Conservation (phyloP, 2,329 filamentous ascomycete genomes). For the Exophiala oligosperma region DNA sequence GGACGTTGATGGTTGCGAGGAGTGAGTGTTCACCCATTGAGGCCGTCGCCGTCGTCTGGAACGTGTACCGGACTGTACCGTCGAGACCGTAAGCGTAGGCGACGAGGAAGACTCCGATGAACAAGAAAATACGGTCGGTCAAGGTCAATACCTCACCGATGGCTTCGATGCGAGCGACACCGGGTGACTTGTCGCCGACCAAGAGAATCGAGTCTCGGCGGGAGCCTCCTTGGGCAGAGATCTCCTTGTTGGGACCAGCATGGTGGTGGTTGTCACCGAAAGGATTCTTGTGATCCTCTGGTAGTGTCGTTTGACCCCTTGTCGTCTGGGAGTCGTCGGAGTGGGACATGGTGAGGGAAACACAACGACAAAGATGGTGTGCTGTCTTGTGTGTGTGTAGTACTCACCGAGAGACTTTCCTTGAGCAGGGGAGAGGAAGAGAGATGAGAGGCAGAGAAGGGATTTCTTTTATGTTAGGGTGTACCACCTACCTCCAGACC, state of each 20-base stretch:
- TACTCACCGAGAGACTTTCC: no score
- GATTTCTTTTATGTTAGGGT: no score
- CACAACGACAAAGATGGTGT: no score
- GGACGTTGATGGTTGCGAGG: constrained; percentile 59
- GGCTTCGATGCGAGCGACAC: constrained; percentile 61
- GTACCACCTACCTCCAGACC: no score
- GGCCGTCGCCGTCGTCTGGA: constrained; percentile 54
- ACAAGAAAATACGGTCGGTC: constrained; percentile 57
- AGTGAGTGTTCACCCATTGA: constrained; percentile 55
- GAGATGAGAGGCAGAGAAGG: no score
- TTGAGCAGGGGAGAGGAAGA: no score
- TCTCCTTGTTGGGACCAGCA: no score
- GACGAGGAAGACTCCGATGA: constrained; percentile 62
- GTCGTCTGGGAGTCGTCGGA: constrained; percentile 11
- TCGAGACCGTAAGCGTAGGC: constrained; percentile 57
- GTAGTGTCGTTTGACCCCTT: background rate
- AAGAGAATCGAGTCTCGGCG: constrained; percentile 20
- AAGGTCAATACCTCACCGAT: constrained; percentile 54
- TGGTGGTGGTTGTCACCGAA: no score
- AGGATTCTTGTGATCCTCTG: background rate
- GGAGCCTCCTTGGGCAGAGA: no score
- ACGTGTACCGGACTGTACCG: constrained; percentile 20
- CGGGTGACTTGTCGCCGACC: constrained; percentile 43
- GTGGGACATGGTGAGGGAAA: constrained; percentile 7
- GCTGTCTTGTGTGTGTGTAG: no score